phyloP scores from a whole-genome alignment of 1,284 basidiomycete genomes.

The Wallemia hederae region DNA sequence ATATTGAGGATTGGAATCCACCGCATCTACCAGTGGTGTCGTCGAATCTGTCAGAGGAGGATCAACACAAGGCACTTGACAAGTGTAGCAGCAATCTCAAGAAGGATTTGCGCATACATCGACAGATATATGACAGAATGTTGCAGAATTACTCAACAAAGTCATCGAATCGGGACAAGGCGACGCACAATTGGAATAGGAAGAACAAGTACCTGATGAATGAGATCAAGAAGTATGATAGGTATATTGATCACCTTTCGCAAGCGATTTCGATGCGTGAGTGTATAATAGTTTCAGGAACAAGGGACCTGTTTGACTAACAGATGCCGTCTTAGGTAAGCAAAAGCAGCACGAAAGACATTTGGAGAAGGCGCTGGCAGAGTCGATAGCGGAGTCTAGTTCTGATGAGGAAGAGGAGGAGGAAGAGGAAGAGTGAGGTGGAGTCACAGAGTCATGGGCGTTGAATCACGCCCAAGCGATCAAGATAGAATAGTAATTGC shows the following conservation, averaged over 20 bases:
- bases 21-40: constrained; percentile 53
- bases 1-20: constrained; percentile 78
- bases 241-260: constrained; percentile 70
- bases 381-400: not conserved
- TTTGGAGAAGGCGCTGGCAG: constrained; percentile 33
- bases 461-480: not conserved
- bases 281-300: not conserved
- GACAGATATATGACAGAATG: constrained; percentile 60
- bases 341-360: constrained; percentile 65
- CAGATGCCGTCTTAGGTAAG: constrained; percentile 19
- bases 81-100: constrained; percentile 49
- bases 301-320: not conserved
- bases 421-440: not conserved
- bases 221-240: constrained; percentile 83
- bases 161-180: constrained; percentile 41
- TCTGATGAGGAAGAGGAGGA: constrained; percentile 1
- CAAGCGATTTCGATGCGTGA: constrained; percentile 35
- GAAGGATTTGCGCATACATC: constrained; percentile 51
- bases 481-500: not conserved
- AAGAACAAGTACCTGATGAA: constrained; percentile 61
- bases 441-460: not conserved
- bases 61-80: constrained; percentile 55
- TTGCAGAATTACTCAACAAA: constrained; percentile 44
- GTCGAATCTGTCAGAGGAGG: constrained; percentile 67
- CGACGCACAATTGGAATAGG: constrained; percentile 68